phyloP scores from a whole-genome alignment of 768 basidiomycete genomes.

The Cystofilobasidium ferigula region DNA sequence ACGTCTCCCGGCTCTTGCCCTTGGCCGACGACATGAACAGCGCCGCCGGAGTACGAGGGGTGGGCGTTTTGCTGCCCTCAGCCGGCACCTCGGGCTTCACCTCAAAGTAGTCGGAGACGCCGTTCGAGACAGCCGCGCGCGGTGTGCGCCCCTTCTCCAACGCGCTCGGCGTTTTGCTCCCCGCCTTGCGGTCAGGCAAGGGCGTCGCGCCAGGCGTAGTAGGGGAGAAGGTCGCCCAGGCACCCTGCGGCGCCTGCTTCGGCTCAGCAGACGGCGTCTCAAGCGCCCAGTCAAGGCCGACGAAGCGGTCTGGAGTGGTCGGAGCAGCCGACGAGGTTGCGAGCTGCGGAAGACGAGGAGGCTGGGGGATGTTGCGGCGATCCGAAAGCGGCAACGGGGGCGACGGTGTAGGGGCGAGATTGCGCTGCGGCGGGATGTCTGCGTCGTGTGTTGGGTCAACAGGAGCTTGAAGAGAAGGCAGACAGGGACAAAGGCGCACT shows the following conservation, averaged over 20 bases:
- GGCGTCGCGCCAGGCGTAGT: slow-evolving; percentile 15
- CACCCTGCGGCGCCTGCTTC: neutral
- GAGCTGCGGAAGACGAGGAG: neutral
- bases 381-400: slow-evolving; percentile 10
- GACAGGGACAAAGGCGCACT: neutral
- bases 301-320: slow-evolving; percentile 16
- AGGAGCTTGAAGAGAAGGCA: too few species aligned
- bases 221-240: slow-evolving; percentile 24
- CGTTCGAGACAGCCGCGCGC: neutral
- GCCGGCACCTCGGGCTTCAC: neutral
- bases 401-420: neutral
- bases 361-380: slow-evolving; percentile 5
- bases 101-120: slow-evolving; percentile 8
- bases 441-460: neutral
- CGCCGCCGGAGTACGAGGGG: neutral
- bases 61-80: slow-evolving; percentile 2
- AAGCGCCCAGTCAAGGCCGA: slow-evolving; percentile 15
- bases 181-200: neutral
- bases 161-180: neutral
- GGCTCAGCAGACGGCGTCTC: slow-evolving; percentile 15
- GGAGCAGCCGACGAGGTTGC: neutral
- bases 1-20: neutral
- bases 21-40: neutral
- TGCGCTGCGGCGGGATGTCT: neutral
- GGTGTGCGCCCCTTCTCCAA: neutral